phyloP scores from a whole-genome alignment of 2,329 filamentous ascomycete species.

The Diplodia mutila region DNA sequence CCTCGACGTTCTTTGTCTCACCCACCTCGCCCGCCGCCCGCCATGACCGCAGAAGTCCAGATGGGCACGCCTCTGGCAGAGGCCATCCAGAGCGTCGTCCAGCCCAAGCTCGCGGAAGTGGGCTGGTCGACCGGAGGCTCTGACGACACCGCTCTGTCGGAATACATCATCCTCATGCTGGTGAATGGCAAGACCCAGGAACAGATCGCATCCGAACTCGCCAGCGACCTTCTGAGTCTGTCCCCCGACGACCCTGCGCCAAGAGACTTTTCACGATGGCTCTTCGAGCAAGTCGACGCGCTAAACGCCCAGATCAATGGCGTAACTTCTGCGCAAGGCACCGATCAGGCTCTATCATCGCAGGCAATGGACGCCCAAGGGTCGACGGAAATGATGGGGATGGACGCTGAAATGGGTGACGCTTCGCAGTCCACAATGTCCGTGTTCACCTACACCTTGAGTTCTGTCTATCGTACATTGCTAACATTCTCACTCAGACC shows the following conservation, averaged over 20 bases:
- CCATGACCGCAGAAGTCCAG: conserved; percentile 77
- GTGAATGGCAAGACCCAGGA: conserved; percentile 92
- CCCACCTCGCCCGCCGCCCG: conserved; percentile 12
- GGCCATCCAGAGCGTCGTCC: conserved; percentile 79
- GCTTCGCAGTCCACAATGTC: conserved; percentile 49
- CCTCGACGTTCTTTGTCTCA: conserved; percentile 25
- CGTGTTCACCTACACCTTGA: conserved; percentile 28
- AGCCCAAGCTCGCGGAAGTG: conserved; percentile 88
- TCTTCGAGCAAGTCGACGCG: conserved; percentile 82
- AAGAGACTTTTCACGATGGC: conserved; percentile 83
- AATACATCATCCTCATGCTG: conserved; percentile 97
- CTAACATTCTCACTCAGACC: conserved; percentile 61
- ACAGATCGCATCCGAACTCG: conserved; percentile 85
- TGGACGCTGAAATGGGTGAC: conserved; percentile 74
- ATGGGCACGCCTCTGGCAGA: conserved; percentile 82
- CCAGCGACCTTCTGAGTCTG: conserved; percentile 81
- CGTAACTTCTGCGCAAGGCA: conserved; percentile 40
- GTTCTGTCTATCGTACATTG: too few species aligned
- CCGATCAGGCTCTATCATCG: neutral
- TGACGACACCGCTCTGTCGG: conserved; percentile 80
- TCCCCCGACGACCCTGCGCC: conserved; percentile 81
- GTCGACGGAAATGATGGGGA: conserved; percentile 19
- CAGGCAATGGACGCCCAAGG: conserved; percentile 19
- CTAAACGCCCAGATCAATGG: conserved; percentile 68
- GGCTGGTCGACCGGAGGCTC: conserved; percentile 87